Percentiles rank a stretch among this genome's conserved stretches.
Evolutionary conservation across 2,329 filamentous ascomycete species (phyloP).

Genomic region (Paecilomyces niveus): DNA sequence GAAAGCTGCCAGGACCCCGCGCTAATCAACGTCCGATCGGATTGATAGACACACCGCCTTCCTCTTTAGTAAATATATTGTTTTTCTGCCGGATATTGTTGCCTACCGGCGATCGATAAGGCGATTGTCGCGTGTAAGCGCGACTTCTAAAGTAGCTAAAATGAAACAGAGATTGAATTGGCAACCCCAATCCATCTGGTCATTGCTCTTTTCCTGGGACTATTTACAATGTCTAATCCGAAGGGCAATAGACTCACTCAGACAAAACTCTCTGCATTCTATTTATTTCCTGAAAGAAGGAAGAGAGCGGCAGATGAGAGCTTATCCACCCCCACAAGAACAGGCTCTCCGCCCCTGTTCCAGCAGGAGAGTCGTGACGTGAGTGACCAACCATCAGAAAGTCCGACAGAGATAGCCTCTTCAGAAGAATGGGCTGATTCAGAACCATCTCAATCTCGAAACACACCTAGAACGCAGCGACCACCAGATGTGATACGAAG

Average conservation of each 20-base stretch:
- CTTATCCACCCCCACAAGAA: background rate
- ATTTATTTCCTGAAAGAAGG: slow-evolving; percentile 4
- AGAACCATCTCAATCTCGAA: background rate
- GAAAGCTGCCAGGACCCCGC: background rate
- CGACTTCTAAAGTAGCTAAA: too few relatives aligned
- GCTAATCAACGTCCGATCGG: background rate
- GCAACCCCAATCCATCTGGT: background rate
- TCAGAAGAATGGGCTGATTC: background rate
- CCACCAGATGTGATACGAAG: slow-evolving; percentile 2
- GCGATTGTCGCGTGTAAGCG: background rate
- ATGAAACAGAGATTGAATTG: background rate
- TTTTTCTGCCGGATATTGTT: background rate
- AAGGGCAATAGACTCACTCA: slow-evolving; percentile 8
- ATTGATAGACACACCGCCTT: slow-evolving; percentile 6
- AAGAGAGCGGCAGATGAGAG: background rate
- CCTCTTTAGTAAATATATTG: background rate
- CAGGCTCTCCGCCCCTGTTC: background rate
- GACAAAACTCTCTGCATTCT: slow-evolving; percentile 11
- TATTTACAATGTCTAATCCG: slow-evolving; percentile 3
- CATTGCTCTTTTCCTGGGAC: background rate
- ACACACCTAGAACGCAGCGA: background rate
- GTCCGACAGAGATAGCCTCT: background rate
- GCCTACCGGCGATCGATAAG: background rate
- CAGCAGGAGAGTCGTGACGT: background rate
- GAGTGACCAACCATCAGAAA: slow-evolving; percentile 1